These are phyloP conservation scores for Sporodiniella umbellata DNA, from an alignment of 371 early-diverging fungal genomes.

Conservation along the genomic window DNA sequence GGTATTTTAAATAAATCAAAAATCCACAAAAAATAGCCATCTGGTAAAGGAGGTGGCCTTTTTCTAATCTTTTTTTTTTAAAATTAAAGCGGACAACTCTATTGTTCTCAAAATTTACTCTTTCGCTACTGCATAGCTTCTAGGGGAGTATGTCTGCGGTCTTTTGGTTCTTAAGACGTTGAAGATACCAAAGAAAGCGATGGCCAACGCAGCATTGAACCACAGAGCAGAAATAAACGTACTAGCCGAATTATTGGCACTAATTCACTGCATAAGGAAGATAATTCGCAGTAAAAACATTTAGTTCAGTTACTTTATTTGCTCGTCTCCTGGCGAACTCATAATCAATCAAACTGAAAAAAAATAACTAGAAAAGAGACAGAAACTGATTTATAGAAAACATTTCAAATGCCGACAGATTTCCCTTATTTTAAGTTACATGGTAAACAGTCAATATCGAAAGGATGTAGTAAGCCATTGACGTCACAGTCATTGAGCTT, in stretches of 20 bases:
- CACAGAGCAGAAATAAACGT: conserved; percentile 65
- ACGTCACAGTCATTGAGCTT: too few relatives aligned
- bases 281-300: too few relatives aligned
- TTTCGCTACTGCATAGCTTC: conserved; percentile 64
- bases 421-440: too few relatives aligned
- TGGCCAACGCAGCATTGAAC: conserved; percentile 63
- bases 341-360: too few relatives aligned
- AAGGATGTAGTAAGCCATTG: too few relatives aligned
- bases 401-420: too few relatives aligned
- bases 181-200: conserved; percentile 55
- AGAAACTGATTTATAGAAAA: too few relatives aligned
- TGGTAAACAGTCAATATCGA: too few relatives aligned
- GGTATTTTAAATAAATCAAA: conserved; percentile 45
- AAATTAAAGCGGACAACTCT: background rate
- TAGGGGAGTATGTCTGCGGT: conserved; percentile 66
- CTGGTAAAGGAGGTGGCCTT: conserved; percentile 56
- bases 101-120: conserved; percentile 31
- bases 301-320: too few relatives aligned
- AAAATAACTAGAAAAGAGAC: too few relatives aligned
- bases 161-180: conserved; percentile 52
- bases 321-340: too few relatives aligned
- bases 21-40: conserved; percentile 61
- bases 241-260: conserved; percentile 29
- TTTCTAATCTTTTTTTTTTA: conserved; percentile 29
- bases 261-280: too few relatives aligned